phyloP scores from a whole-genome alignment of 2,329 filamentous ascomycete genomes.

The Colletotrichum somersetense region DNA sequence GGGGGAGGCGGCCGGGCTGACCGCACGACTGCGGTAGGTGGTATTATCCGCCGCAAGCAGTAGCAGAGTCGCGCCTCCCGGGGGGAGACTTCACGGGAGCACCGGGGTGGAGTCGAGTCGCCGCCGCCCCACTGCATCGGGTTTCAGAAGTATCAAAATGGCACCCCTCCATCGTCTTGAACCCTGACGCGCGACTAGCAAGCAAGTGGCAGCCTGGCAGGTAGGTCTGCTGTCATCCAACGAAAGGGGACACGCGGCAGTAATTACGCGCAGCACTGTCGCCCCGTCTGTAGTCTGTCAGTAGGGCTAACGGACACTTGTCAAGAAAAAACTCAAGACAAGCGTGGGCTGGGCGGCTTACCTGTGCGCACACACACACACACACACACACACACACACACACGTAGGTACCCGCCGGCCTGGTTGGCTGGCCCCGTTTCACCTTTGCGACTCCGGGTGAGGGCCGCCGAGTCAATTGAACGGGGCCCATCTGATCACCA shows the following conservation, averaged over 20 bases:
- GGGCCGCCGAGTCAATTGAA: conserved; percentile 30
- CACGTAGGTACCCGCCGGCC: not conserved
- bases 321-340: not conserved
- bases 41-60: conserved; percentile 22
- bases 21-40: conserved; percentile 36
- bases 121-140: conserved; percentile 7
- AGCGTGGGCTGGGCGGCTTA: not conserved
- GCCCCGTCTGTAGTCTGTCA: not conserved
- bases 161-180: conserved; percentile 25
- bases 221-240: not conserved
- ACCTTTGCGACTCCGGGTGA: conserved; percentile 35
- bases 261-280: not conserved
- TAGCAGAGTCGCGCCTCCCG: not conserved
- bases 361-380: not conserved
- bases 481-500: conserved; percentile 28
- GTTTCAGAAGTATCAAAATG: conserved; percentile 39
- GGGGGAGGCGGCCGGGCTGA: conserved; percentile 24
- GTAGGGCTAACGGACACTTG: not conserved
- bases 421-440: conserved; percentile 27
- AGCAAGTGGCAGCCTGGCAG: too few species aligned
- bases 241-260: not conserved
- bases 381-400: not conserved
- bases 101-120: conserved; percentile 12
- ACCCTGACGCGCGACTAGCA: not conserved
- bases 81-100: conserved; percentile 21